A percentile compares a stretch with the other conserved stretches of the same genome.
Evolutionary conservation across 176 grass and related monocot species (phyloP).

Genomic region (Raddia distichophylla): DNA sequence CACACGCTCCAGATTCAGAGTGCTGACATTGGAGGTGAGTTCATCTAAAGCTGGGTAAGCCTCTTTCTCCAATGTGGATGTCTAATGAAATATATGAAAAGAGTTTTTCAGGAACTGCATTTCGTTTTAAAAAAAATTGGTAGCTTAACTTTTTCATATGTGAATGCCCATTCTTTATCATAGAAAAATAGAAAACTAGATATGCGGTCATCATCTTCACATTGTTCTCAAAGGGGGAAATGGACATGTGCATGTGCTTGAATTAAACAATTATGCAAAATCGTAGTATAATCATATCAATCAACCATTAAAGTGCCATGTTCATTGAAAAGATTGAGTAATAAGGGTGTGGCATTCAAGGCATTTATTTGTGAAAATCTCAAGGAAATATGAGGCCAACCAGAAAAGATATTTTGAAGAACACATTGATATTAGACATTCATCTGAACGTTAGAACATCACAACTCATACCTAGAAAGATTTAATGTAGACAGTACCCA

Average conservation of each 20-base stretch:
- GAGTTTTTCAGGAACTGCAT: neutral
- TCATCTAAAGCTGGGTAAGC: conserved; percentile 75
- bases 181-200: neutral
- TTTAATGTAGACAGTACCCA: neutral
- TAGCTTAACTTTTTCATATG: neutral
- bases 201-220: neutral
- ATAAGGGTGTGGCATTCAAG: neutral
- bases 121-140: neutral
- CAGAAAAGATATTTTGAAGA: neutral
- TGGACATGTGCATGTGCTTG: neutral
- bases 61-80: conserved; percentile 58
- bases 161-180: neutral
- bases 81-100: conserved; percentile 36
- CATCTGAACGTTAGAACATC: neutral
- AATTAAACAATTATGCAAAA: neutral
- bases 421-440: neutral
- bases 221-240: neutral
- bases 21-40: conserved; percentile 73
- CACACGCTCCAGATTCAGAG: conserved; percentile 70
- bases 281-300: neutral
- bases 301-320: neutral
- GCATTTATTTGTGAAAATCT: no score
- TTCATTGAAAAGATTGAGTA: neutral
- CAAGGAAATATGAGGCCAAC: no score
- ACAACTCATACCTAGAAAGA: neutral